These are phyloP conservation scores for Purpureocillium takamizusanense DNA, from an alignment of 2,329 filamentous ascomycete species.

Conservation along the genomic window DNA sequence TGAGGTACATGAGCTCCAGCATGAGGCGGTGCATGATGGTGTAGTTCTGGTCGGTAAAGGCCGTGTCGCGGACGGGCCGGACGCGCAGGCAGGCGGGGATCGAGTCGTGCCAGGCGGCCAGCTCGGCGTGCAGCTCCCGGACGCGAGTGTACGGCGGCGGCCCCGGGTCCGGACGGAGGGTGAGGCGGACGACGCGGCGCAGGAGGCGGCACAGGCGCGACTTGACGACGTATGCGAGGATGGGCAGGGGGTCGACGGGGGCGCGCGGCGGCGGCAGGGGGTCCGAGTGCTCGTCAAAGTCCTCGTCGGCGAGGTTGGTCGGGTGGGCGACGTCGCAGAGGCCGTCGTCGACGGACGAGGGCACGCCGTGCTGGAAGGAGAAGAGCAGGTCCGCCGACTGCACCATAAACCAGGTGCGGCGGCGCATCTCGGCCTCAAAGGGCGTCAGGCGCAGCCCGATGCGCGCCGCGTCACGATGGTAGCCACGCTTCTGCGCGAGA, in stretches of 20 bases:
- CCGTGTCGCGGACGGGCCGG: conserved; percentile 30
- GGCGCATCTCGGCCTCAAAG: conserved; percentile 42
- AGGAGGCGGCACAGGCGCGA: conserved; percentile 32
- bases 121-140: conserved; percentile 26
- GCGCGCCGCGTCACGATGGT: conserved; percentile 38
- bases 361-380: conserved; percentile 44
- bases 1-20: conserved; percentile 38
- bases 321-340: conserved; percentile 37
- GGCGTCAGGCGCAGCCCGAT: conserved; percentile 30
- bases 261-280: conserved; percentile 33
- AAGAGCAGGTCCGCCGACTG: conserved; percentile 38
- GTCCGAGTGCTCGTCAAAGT: conserved; percentile 38
- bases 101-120: conserved; percentile 24
- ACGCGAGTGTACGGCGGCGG: conserved; percentile 23
- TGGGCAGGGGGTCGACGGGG: conserved; percentile 31
- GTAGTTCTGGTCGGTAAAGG: conserved; percentile 32
- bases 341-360: conserved; percentile 37
- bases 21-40: conserved; percentile 40
- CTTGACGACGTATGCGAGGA: conserved; percentile 33
- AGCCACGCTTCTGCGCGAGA: conserved; percentile 42
- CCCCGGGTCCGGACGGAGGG: conserved; percentile 16
- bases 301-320: conserved; percentile 37
- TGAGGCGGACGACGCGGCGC: conserved; percentile 31
- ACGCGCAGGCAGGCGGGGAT: conserved; percentile 31
- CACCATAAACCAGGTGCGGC: conserved; percentile 37